Evolutionary conservation across 305 asterid species (phyloP).

Genomic region (Fraxinus albicans): DNA sequence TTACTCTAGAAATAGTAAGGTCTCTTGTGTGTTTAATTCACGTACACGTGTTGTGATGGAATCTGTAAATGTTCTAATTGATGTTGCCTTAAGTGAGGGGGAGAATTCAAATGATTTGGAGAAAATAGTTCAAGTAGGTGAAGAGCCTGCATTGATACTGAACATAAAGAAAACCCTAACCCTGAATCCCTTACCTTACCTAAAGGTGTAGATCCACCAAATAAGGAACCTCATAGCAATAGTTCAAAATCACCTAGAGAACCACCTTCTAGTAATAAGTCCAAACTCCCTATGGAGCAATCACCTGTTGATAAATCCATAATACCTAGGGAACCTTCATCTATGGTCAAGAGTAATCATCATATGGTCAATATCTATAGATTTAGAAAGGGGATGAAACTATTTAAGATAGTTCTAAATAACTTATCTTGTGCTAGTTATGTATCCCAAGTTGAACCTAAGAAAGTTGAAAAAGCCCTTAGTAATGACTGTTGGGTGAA

Average conservation of each 20-base stretch:
- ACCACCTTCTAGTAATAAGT: neutral
- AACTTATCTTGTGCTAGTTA: neutral
- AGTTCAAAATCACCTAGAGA: neutral
- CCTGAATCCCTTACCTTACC: too few species aligned
- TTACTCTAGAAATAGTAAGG: neutral
- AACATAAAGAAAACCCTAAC: too few species aligned
- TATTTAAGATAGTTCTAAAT: too few species aligned
- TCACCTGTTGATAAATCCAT: too few species aligned
- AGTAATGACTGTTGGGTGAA: neutral
- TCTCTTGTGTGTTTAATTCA: too few species aligned
- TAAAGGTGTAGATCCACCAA: neutral
- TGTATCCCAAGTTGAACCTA: neutral
- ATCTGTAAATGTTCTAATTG: too few species aligned
- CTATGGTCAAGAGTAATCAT: neutral
- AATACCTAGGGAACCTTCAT: neutral
- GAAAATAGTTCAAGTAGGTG: too few species aligned
- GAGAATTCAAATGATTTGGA: too few species aligned
- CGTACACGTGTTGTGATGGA: too few species aligned
- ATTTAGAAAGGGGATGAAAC: neutral
- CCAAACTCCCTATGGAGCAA: neutral
- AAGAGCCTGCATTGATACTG: too few species aligned
- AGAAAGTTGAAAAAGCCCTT: neutral
- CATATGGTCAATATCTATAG: neutral
- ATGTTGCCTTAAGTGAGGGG: too few species aligned
- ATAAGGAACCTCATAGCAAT: neutral